Conservation (phyloP, 2,329 filamentous ascomycete species). For the Paecilomyces niveus region DNA sequence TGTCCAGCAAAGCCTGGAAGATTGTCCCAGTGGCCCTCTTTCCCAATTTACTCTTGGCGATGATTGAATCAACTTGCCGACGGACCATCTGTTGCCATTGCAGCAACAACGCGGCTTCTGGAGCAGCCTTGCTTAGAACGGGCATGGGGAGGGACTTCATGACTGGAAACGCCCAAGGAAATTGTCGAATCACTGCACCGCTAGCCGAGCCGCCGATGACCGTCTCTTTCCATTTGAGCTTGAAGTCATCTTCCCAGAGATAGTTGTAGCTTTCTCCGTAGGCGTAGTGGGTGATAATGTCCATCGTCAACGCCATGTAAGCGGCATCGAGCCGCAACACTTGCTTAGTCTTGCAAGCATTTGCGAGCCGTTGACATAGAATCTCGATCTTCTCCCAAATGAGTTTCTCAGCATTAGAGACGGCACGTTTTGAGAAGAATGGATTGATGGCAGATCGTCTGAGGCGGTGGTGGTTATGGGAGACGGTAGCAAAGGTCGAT, state of each 20-base stretch:
- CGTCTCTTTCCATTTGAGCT: slow-evolving; percentile 15
- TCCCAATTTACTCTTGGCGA: background rate
- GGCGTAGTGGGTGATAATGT: slow-evolving; percentile 34
- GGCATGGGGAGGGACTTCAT: slow-evolving; percentile 15
- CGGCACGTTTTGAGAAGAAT: slow-evolving; percentile 25
- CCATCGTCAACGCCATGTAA: slow-evolving; percentile 24
- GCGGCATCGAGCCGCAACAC: slow-evolving; percentile 18
- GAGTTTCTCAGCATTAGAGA: slow-evolving; percentile 29
- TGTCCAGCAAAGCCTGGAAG: slow-evolving; percentile 25
- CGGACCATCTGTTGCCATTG: slow-evolving; percentile 4
- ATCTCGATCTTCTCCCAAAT: slow-evolving; percentile 28
- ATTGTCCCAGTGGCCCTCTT: slow-evolving; percentile 9
- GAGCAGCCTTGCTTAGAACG: slow-evolving; percentile 3
- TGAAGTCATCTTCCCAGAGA: slow-evolving; percentile 21
- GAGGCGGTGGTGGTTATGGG: slow-evolving; percentile 16
- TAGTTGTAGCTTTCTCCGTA: slow-evolving; percentile 28
- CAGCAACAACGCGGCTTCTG: slow-evolving; percentile 3
- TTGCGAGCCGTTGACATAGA: slow-evolving; percentile 18
- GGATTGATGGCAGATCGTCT: slow-evolving; percentile 15
- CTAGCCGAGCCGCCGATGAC: slow-evolving; percentile 17
- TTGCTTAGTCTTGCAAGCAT: slow-evolving; percentile 7
- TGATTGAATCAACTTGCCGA: background rate
- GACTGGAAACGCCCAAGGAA: slow-evolving; percentile 20
- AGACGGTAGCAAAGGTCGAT: slow-evolving; percentile 12
- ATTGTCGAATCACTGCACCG: slow-evolving; percentile 17